Percentiles rank a stretch among this genome's conserved stretches.
These are phyloP conservation scores for Apiospora malaysiana DNA, from an alignment of 2,329 filamentous ascomycete genomes.

Conservation along the genomic window DNA sequence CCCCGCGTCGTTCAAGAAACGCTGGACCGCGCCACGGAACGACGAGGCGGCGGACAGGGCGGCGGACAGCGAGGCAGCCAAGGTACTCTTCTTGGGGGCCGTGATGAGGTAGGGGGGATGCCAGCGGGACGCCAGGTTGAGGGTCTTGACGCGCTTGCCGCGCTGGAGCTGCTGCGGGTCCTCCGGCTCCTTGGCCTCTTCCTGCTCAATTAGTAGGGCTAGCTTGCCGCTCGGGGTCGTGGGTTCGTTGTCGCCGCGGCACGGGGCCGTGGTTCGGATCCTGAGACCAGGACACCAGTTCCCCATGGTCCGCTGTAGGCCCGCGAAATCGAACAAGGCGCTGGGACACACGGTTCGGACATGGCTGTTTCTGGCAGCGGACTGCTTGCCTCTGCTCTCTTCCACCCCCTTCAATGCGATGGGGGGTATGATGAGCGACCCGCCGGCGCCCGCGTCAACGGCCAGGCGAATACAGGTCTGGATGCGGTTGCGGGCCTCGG, in stretches of 20 bases:
- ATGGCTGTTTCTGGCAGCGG: too few relatives aligned
- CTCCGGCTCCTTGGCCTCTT: not conserved
- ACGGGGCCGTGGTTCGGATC: not conserved
- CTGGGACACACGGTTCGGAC: not conserved
- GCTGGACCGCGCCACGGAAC: not conserved
- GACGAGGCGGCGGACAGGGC: not conserved
- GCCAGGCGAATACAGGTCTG: slow-evolving; percentile 26
- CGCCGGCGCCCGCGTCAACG: slow-evolving; percentile 23
- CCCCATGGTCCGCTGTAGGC: not conserved
- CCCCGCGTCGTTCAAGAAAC: not conserved
- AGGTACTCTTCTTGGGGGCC: too few relatives aligned
- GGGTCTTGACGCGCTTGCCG: not conserved
- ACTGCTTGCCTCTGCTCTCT: not conserved
- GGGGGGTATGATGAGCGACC: slow-evolving; percentile 19
- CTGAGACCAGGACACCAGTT: not conserved
- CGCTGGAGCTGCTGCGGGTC: not conserved
- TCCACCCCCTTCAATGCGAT: not conserved
- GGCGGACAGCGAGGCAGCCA: too few relatives aligned
- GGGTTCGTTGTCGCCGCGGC: not conserved
- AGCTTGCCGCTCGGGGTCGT: not conserved
- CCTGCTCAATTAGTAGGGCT: too few relatives aligned
- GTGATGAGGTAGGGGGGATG: too few relatives aligned
- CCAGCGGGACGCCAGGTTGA: not conserved
- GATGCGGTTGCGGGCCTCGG: slow-evolving; percentile 24
- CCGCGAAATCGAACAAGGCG: not conserved